phyloP scores from a whole-genome alignment of 345 rosid genomes.

The Corymbia maculata region DNA sequence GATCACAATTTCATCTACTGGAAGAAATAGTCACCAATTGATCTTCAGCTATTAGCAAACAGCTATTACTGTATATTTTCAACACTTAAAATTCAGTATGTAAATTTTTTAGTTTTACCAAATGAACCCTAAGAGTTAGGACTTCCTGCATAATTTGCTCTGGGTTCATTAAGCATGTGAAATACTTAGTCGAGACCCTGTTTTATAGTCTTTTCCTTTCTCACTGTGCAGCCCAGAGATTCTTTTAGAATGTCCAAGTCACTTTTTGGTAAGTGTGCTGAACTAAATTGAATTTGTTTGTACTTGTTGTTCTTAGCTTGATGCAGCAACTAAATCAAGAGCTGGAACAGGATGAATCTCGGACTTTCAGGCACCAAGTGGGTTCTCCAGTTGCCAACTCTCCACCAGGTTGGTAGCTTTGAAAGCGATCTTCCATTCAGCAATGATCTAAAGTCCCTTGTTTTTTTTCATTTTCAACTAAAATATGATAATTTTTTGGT shows the following conservation, averaged over 20 bases:
- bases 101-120: not conserved
- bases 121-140: not conserved
- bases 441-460: not conserved
- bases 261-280: not conserved
- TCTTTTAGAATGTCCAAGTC: not conserved
- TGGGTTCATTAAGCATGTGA: not conserved
- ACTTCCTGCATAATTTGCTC: not conserved
- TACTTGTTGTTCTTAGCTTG: conserved; percentile 33
- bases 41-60: not conserved
- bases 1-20: not conserved
- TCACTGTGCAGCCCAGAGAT: not conserved
- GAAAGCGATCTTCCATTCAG: not conserved
- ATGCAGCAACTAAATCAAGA: conserved; percentile 72
- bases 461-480: not conserved
- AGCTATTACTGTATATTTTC: not conserved
- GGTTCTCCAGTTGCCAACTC: conserved; percentile 74
- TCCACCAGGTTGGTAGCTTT: conserved; percentile 61
- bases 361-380: conserved; percentile 51
- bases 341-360: conserved; percentile 66
- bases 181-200: not conserved
- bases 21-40: not conserved
- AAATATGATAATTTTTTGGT: conserved; percentile 7
- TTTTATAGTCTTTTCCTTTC: not conserved
- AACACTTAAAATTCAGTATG: not conserved
- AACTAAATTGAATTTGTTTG: not conserved